These are phyloP conservation scores for Vinca minor DNA, from an alignment of 257 asterid species.

Conservation along the genomic window DNA sequence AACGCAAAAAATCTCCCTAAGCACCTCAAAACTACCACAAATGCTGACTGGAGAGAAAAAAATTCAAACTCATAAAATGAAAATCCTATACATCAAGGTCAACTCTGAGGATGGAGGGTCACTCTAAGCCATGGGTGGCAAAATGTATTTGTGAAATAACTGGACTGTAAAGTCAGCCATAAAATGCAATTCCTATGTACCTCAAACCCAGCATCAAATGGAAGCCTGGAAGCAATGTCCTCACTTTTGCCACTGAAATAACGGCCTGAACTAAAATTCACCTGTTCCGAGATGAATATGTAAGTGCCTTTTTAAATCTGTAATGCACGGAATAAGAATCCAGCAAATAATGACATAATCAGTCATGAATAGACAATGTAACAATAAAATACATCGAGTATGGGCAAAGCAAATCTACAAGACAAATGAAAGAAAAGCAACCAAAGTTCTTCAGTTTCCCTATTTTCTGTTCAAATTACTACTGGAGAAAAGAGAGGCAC, in stretches of 20 bases:
- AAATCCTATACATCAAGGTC: neutral
- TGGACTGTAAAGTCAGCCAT: neutral
- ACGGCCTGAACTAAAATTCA: slow-evolving; percentile 90
- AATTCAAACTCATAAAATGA: neutral
- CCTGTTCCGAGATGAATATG: slow-evolving; percentile 39
- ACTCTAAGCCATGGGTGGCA: neutral
- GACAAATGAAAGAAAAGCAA: neutral
- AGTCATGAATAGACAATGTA: neutral
- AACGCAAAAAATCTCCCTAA: no score
- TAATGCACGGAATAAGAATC: neutral
- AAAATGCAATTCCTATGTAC: slow-evolving; percentile 23
- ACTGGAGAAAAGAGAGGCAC: no score
- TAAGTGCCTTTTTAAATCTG: slow-evolving; percentile 14
- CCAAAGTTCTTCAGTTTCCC: neutral
- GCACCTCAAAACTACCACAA: no score
- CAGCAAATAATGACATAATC: no score
- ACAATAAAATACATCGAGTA: no score
- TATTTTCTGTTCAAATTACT: neutral
- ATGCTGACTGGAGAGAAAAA: no score
- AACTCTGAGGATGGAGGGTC: neutral
- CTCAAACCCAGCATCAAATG: slow-evolving; percentile 97
- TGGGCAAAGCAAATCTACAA: neutral
- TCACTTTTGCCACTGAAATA: slow-evolving; percentile 62
- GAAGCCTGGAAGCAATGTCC: slow-evolving; percentile 60
- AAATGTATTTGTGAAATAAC: neutral